These are phyloP conservation scores for Mitragyna speciosa DNA, from an alignment of 257 asterid species.

Conservation along the genomic window DNA sequence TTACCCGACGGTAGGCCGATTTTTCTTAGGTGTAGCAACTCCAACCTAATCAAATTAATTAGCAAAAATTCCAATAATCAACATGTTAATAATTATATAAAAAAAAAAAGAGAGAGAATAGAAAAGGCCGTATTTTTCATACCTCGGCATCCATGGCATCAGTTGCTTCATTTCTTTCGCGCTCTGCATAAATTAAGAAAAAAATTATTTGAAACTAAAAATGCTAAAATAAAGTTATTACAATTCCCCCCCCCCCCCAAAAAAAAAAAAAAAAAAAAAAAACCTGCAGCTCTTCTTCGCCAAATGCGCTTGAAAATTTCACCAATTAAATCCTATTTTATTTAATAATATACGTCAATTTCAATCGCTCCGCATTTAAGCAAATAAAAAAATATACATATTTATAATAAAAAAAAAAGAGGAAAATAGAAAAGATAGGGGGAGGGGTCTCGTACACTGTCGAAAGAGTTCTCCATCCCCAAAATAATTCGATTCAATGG, in stretches of 20 bases:
- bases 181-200: conserved; percentile 41
- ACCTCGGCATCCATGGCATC: conserved; percentile 49
- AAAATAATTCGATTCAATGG: neutral
- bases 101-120: neutral
- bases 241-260: too few relatives aligned
- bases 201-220: neutral
- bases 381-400: too few relatives aligned
- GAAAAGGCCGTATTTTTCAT: conserved; percentile 21
- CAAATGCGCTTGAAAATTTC: conserved; percentile 74
- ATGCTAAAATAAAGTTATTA: neutral
- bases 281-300: conserved; percentile 81
- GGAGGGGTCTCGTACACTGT: conserved; percentile 44
- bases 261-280: neutral
- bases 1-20: conserved; percentile 63
- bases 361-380: neutral
- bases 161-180: conserved; percentile 62
- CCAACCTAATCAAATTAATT: conserved; percentile 42
- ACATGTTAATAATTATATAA: neutral
- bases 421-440: neutral
- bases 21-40: conserved; percentile 62
- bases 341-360: conserved; percentile 18
- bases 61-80: neutral
- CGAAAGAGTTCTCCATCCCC: conserved; percentile 55
- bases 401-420: too few relatives aligned
- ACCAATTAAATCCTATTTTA: conserved; percentile 68